Conservation (phyloP, 1,139 yeast species). For the Debaryomyces subglobosus region DNA sequence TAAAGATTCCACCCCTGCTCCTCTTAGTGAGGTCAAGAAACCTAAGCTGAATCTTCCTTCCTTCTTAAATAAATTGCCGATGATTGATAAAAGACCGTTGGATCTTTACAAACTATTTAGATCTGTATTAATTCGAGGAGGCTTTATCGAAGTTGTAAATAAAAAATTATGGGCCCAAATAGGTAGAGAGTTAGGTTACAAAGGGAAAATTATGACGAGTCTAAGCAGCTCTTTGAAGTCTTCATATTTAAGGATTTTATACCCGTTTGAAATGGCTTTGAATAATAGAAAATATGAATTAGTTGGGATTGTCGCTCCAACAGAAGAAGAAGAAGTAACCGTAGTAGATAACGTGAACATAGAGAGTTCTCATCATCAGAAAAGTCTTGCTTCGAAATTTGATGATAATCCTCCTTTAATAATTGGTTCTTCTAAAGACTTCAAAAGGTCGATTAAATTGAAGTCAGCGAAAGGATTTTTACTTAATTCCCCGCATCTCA, state of each 20-base stretch:
- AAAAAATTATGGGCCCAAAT: slow-evolving; percentile 65
- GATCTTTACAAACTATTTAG: slow-evolving; percentile 56
- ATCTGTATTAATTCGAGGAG: slow-evolving; percentile 60
- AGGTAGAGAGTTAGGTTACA: slow-evolving; percentile 77
- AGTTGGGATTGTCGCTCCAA: slow-evolving; percentile 6
- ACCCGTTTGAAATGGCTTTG: slow-evolving; percentile 35
- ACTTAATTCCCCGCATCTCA: slow-evolving; percentile 44
- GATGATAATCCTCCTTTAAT: slow-evolving; percentile 28
- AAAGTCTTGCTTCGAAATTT: background rate
- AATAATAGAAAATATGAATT: slow-evolving; percentile 18
- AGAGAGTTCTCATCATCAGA: background rate
- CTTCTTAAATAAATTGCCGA: slow-evolving; percentile 40
- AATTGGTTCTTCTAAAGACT: slow-evolving; percentile 52
- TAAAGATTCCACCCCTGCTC: slow-evolving; percentile 2
- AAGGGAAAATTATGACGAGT: slow-evolving; percentile 70
- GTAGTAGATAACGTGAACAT: background rate
- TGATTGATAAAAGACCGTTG: slow-evolving; percentile 58
- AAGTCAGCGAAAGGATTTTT: slow-evolving; percentile 53
- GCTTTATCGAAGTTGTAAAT: slow-evolving; percentile 55
- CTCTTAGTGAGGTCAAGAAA: background rate
- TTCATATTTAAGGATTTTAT: slow-evolving; percentile 48
- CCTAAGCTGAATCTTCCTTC: slow-evolving; percentile 14
- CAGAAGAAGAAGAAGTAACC: background rate
- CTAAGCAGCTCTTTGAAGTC: slow-evolving; percentile 68
- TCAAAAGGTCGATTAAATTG: slow-evolving; percentile 46